These are phyloP conservation scores for Aquilaria malaccensis DNA, from an alignment of 345 rosid species.

Conservation along the genomic window DNA sequence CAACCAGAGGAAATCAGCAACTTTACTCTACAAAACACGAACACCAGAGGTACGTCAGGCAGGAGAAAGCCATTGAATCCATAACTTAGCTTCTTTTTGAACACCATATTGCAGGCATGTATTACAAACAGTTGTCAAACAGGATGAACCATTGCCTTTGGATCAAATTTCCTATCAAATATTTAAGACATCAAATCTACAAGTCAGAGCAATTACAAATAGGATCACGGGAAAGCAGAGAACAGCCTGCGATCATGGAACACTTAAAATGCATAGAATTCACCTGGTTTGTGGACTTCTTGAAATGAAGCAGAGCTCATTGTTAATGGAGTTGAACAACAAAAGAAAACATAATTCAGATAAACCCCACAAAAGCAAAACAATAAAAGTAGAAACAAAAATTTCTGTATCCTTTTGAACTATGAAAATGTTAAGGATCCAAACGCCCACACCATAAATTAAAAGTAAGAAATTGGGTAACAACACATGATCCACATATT, in stretches of 20 bases:
- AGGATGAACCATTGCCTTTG: constrained; percentile 13
- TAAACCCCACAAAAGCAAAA: too few species aligned
- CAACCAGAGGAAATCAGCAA: too few species aligned
- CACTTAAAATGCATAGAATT: too few species aligned
- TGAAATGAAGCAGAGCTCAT: neutral
- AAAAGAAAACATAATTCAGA: neutral
- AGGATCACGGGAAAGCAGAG: neutral
- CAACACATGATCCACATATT: too few species aligned
- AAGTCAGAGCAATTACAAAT: constrained; percentile 7
- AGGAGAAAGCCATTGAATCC: constrained; percentile 51
- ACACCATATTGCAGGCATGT: constrained; percentile 65
- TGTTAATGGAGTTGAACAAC: constrained; percentile 4
- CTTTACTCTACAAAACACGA: too few species aligned
- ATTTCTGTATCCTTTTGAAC: too few species aligned
- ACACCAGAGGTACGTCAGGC: constrained; percentile 38
- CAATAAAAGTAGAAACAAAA: too few species aligned
- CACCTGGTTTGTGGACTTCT: too few species aligned
- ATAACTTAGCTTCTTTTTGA: constrained; percentile 54
- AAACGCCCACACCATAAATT: too few species aligned
- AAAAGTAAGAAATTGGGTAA: too few species aligned
- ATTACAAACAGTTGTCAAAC: constrained; percentile 26
- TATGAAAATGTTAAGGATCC: too few species aligned
- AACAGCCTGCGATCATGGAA: too few species aligned
- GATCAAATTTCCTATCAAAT: constrained; percentile 25
- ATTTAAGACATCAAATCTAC: constrained; percentile 12